phyloP scores from a whole-genome alignment of 805 yeast genomes.

The Lipomyces starkeyi region DNA sequence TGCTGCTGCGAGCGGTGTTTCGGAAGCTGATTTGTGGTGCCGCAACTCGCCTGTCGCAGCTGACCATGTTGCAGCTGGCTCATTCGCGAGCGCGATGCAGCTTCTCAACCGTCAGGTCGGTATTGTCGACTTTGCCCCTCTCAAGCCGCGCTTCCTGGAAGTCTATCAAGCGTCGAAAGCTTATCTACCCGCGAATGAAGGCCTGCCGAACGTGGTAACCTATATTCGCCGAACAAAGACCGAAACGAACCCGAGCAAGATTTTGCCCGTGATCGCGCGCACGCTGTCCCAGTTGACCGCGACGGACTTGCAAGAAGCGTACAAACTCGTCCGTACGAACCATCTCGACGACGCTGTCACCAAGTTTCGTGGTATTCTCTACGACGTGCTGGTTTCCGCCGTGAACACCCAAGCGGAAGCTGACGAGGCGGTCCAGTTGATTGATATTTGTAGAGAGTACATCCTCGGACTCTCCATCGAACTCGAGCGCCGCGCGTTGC shows the following conservation, averaged over 20 bases:
- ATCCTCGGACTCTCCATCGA: slow-evolving; percentile 92
- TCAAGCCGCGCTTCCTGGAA: slow-evolving; percentile 80
- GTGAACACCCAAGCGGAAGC: slow-evolving; percentile 80
- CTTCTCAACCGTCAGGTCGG: slow-evolving; percentile 90
- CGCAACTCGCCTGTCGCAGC: slow-evolving; percentile 90
- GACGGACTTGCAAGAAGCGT: slow-evolving; percentile 69
- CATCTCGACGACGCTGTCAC: slow-evolving; percentile 81
- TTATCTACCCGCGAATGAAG: slow-evolving; percentile 74
- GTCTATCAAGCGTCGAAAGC: slow-evolving; percentile 82
- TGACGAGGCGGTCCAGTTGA: slow-evolving; percentile 70
- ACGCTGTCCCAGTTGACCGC: slow-evolving; percentile 71
- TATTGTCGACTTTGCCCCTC: slow-evolving; percentile 82
- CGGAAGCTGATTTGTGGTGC: slow-evolving; percentile 79
- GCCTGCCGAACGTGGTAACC: slow-evolving; percentile 70
- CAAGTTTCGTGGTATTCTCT: slow-evolving; percentile 77
- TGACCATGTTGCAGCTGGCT: slow-evolving; percentile 93
- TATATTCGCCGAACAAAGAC: slow-evolving; percentile 65
- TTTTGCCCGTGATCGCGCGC: slow-evolving; percentile 69
- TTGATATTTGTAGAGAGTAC: slow-evolving; percentile 82
- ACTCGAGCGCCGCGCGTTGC: slow-evolving; percentile 81
- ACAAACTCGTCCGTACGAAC: slow-evolving; percentile 80
- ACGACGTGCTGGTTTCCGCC: slow-evolving; percentile 71
- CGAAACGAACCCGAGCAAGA: slow-evolving; percentile 58
- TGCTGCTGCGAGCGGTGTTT: slow-evolving; percentile 48
- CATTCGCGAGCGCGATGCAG: slow-evolving; percentile 94